Evolutionary conservation across 805 yeast species (phyloP).

Genomic region (Crinitomyces ghanaensis): DNA sequence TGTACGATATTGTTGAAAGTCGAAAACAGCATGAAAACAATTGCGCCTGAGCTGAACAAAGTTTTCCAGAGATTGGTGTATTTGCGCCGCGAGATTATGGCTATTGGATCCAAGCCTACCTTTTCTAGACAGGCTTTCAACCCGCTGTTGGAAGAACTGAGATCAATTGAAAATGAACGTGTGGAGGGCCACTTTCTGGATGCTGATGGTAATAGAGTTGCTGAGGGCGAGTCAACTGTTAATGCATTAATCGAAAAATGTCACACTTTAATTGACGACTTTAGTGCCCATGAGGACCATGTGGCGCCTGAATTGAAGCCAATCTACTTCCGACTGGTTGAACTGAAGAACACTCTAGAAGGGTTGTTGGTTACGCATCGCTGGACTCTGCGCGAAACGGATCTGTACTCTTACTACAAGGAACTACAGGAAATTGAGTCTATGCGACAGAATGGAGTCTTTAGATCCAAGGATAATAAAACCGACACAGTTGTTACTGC

Average conservation of each 20-base stretch:
- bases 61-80: constrained; percentile 49
- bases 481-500: constrained; percentile 19
- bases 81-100: constrained; percentile 51
- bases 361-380: constrained; percentile 82
- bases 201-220: constrained; percentile 16
- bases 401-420: constrained; percentile 73
- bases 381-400: constrained; percentile 97
- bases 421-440: constrained; percentile 64
- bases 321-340: constrained; percentile 51
- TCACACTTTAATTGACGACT: constrained; percentile 59
- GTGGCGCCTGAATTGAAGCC: constrained; percentile 41
- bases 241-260: constrained; percentile 62
- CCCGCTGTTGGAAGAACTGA: constrained; percentile 30
- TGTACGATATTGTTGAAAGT: constrained; percentile 44
- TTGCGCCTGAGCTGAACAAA: constrained; percentile 39
- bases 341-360: constrained; percentile 63
- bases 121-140: constrained; percentile 25
- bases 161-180: constrained; percentile 36
- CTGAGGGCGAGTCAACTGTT: constrained; percentile 22
- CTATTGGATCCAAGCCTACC: constrained; percentile 35
- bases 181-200: constrained; percentile 43
- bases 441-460: constrained; percentile 50
- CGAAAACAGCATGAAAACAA: constrained; percentile 41
- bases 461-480: constrained; percentile 27
- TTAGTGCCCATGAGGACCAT: constrained; percentile 35